Evolutionary conservation across 441 rosid species (phyloP), one percentile per base, ranked within the genome.

Genomic region (Hura crepitans): DNA sequence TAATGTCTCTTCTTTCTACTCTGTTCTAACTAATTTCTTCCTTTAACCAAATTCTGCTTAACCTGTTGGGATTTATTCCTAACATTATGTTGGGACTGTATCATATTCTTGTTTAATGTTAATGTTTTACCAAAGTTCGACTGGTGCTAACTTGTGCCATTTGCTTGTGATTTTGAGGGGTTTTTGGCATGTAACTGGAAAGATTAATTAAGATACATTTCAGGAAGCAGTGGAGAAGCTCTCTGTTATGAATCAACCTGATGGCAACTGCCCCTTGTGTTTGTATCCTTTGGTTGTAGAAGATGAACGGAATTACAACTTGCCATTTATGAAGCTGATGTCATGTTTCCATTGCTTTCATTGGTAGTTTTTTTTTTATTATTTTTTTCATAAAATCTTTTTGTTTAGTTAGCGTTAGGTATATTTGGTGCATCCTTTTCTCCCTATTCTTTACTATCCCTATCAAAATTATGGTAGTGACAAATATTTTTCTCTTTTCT

Each of bases 311-410:
- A 63, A 73, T 54, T 76, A 77, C 51, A 53, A 66, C 63, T 80
- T 83, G 80, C 88, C 95, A 53, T 91, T 89, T 83, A 93, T 93
- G 98, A 93, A 93, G 87, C 80, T 93, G 78, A 93, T 93, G 98
- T 93, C 98, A 74, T 93, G 98, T 78, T 93, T 89, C 72, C 97
- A 91, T 76, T 93, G 93, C 77, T 91, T 89, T 74, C 98, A 93
- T 81, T 74, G 94, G 97, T 92, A 81, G 71, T 43, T 53, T 67
- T n/a, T 28, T 37, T 15, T 62, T 68, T 46, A 51, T n/a, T n/a
- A n/a, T n/a, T n/a, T n/a, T n/a, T n/a, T n/a, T n/a, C n/a, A n/a
- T n/a, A n/a, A n/a, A n/a, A n/a, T 59, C 56, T 57, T 57, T 65
- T n/a, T n/a, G n/a, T 57, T 13, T 71, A 42, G 22, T 18, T 57